These are phyloP conservation scores for Phytophthora hybrid DNA, from an alignment of 352 stramenopile species.

Conservation along the genomic window DNA sequence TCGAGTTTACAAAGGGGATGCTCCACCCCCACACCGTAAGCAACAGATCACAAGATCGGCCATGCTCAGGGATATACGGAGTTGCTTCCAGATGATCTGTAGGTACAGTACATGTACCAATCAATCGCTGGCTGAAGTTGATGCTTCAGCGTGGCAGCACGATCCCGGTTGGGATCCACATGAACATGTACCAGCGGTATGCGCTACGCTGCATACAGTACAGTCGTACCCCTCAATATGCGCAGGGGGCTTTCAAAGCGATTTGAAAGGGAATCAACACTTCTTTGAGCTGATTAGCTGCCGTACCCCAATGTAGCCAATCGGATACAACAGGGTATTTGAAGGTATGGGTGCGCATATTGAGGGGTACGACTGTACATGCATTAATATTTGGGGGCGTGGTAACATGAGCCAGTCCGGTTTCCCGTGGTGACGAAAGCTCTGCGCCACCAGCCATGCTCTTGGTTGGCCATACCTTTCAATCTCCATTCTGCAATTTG, in stretches of 20 bases:
- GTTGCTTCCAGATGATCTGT: background rate
- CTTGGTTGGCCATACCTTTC: background rate
- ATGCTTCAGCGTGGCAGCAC: background rate
- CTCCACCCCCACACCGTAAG: background rate
- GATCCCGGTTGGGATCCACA: background rate
- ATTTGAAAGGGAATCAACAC: no score
- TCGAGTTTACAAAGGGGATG: background rate
- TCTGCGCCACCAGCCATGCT: background rate
- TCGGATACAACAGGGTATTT: no score
- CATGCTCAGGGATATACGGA: background rate
- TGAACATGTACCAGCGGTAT: background rate
- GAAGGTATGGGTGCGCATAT: no score
- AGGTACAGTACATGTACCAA: no score
- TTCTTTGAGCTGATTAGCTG: no score
- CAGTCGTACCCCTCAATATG: no score
- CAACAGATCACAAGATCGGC: background rate
- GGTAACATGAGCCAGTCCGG: background rate
- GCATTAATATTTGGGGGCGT: background rate
- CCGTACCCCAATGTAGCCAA: no score
- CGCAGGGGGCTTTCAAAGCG: no score
- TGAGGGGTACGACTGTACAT: no score
- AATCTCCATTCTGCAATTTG: slow-evolving; percentile 20
- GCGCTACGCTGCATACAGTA: no score
- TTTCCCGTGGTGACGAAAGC: background rate
- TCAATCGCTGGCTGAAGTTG: background rate